Evolutionary conservation across 257 asterid species (phyloP).

Genomic region (Verbascum thapsus): DNA sequence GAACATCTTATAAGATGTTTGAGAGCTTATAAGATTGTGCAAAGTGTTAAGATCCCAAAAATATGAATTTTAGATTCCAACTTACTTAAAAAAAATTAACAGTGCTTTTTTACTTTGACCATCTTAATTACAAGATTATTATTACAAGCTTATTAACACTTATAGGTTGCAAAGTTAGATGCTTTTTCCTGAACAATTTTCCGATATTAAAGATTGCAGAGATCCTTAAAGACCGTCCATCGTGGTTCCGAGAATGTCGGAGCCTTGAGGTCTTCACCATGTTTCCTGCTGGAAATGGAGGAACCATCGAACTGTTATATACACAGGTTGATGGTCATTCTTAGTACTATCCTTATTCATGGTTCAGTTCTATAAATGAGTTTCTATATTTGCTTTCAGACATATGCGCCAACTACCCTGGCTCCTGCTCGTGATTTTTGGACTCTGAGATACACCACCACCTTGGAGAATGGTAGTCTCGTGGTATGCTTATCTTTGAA

Average conservation of each 20-base stretch:
- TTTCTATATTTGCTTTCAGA: slow-evolving; percentile 44
- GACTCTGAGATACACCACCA: slow-evolving; percentile 91
- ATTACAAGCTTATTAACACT: too few species aligned
- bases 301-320: slow-evolving; percentile 76
- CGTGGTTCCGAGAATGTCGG: slow-evolving; percentile 93
- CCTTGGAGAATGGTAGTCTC: slow-evolving; percentile 79
- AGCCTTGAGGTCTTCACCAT: slow-evolving; percentile 72
- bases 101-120: too few species aligned
- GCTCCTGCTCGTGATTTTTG: slow-evolving; percentile 95
- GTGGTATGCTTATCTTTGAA: slow-evolving; percentile 58
- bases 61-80: too few species aligned
- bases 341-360: not conserved
- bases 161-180: not conserved
- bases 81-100: too few species aligned
- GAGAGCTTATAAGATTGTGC: too few species aligned
- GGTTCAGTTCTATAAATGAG: slow-evolving; percentile 21
- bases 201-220: slow-evolving; percentile 65
- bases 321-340: slow-evolving; percentile 55
- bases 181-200: slow-evolving; percentile 3
- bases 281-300: slow-evolving; percentile 85
- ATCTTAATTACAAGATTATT: too few species aligned
- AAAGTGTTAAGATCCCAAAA: too few species aligned
- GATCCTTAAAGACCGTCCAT: slow-evolving; percentile 86
- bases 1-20: too few species aligned
- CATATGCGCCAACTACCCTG: slow-evolving; percentile 80